Base-by-base conservation (phyloP, 2,329 filamentous ascomycete genomes). In the Pseudogymnoascus verrucosus region DNA sequence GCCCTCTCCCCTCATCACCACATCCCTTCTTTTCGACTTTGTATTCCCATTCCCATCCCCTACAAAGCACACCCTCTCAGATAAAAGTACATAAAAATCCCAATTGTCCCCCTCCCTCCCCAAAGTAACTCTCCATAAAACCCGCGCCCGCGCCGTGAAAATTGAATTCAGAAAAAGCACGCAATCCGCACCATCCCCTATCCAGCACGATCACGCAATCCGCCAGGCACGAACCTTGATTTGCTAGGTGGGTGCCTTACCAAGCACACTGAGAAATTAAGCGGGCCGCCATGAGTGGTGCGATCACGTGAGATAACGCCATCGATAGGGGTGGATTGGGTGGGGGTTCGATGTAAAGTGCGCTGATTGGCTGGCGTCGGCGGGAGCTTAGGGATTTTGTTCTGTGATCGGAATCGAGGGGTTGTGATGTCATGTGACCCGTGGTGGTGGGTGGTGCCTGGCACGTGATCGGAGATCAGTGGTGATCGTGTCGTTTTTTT, bases 341-440 rank as follows among this genome's bases (percentile, higher is more conserved):
- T 54, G 26, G 47, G 47, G 47, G 47, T 54, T 54, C 4, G 11
- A 2, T 1, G 4, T 2, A 8, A 19, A 6, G 7, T 7, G 14
- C 4, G n/a, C 23, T 54, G 26, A 51, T 51, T 54, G 47, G n/a
- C 4, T 31, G 47, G 1, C 4, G 14, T 1, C 14, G 23, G 14
- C 47, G 26, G 47, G 47, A 54, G 47, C 47, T 54, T 54, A 54
- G 47, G 47, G 47, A 54, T 54, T 54, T 54, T 54, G 47, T 54
- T 54, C 47, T 54, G 47, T 54, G 47, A 54, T 54, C 7, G 44
- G 14, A 54, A 54, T 54, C 23, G 4, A n/a, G 11, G 47, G 47
- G 28, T 54, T 1, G 14, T 54, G 47, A 31, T 54, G 47, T 54
- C 47, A 54, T 54, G 47, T 54, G 47, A 54, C 14, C 23, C 47